Conservation (phyloP, 2,329 filamentous ascomycete genomes). For the Xylaria polymorpha region DNA sequence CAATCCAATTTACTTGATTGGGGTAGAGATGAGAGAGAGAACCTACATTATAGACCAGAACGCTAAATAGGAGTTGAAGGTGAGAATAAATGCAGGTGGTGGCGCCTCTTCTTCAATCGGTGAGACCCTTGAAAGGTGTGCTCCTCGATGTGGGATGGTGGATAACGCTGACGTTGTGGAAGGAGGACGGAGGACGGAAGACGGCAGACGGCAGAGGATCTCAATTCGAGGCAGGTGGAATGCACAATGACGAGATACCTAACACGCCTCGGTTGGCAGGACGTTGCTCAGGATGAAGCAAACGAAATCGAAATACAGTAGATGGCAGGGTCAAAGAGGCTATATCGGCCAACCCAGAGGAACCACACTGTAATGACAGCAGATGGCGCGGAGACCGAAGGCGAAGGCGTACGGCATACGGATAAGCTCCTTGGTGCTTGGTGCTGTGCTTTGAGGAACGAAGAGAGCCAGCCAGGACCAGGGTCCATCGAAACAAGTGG, state of each 20-base stretch:
- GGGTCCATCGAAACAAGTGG: conserved; percentile 22
- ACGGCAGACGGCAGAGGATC: neutral
- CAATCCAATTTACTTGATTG: conserved; percentile 36
- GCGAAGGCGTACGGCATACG: conserved; percentile 4
- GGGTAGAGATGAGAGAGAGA: conserved; percentile 28
- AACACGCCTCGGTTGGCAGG: neutral
- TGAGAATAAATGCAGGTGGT: conserved; percentile 1
- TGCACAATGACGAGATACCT: neutral
- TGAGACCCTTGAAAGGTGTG: conserved; percentile 28
- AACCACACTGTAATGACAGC: neutral
- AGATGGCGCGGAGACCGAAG: conserved; percentile 17
- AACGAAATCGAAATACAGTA: neutral
- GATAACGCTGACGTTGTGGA: conserved; percentile 7
- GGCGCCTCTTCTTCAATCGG: conserved; percentile 12
- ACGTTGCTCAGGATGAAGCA: neutral
- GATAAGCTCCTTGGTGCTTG: neutral
- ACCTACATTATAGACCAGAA: conserved; percentile 33
- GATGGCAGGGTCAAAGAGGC: neutral
- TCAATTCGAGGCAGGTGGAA: neutral
- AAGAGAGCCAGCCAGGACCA: conserved; percentile 8
- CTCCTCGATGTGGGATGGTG: conserved; percentile 24
- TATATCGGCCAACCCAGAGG: neutral
- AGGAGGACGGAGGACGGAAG: too few relatives aligned
- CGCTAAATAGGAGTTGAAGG: conserved; percentile 25
- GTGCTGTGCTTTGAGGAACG: neutral